phyloP scores from a whole-genome alignment of 139 green algal species.

The Chlamydomonas sp. region DNA sequence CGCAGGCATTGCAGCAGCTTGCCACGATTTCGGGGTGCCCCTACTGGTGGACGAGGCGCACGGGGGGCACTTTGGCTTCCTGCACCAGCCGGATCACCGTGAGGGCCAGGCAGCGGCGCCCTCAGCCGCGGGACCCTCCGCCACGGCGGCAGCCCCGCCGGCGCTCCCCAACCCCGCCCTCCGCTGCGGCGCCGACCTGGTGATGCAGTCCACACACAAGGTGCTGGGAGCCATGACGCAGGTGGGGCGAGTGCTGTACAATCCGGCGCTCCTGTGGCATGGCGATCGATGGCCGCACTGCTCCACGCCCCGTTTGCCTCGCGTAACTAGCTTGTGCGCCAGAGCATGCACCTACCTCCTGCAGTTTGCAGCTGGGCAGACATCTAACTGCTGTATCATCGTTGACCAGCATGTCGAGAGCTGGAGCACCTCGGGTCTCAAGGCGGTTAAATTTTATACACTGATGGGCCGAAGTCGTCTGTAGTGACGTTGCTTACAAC shows the following conservation, averaged over 20 bases:
- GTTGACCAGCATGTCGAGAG: too few species aligned
- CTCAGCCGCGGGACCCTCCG: neutral
- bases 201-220: constrained; percentile 97
- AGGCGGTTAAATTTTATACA: neutral
- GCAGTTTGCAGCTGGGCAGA: too few species aligned
- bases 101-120: neutral
- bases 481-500: neutral
- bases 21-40: constrained; percentile 63
- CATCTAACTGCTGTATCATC: too few species aligned
- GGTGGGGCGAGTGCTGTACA: constrained; percentile 15
- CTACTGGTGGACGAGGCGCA: constrained; percentile 96
- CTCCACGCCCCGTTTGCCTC: too few species aligned
- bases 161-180: constrained; percentile 59
- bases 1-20: constrained; percentile 60
- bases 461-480: neutral
- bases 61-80: constrained; percentile 84
- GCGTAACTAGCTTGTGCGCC: too few species aligned
- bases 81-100: constrained; percentile 13
- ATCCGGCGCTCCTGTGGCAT: neutral
- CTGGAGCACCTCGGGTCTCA: too few species aligned
- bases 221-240: constrained; percentile 87
- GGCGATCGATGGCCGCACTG: too few species aligned
- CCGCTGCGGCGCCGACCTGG: constrained; percentile 80
- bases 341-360: too few species aligned
- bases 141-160: neutral